Base-by-base conservation (phyloP, 2,329 filamentous ascomycete genomes). In the Gliomastix tumulicola region DNA sequence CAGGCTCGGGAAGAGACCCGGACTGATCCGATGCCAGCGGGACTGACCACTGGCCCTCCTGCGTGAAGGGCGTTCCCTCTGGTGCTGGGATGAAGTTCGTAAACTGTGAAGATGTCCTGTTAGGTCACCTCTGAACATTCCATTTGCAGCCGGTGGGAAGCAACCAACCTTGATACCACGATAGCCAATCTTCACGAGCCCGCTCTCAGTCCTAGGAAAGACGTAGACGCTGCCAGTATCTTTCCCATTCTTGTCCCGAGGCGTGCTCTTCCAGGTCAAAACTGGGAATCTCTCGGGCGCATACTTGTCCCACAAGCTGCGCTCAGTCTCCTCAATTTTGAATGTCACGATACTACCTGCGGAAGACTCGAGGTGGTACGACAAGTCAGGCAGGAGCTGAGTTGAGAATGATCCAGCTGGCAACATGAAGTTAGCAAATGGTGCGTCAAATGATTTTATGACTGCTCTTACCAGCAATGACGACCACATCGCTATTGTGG, bases 381-480 rank as follows among this genome's bases (percentile, higher is more conserved):
- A 46, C 21, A 55, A 36, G 13, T 50, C 45, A 3, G 50, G 49
- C 10, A 55, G 36, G 10, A 55, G 38, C 32, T 56, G 53, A 3
- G 54, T 56, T 1, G 54, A 54, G 35, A 53, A 56, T 3, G 54
- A 55, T 6, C 53, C 54, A 18, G 54, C 54, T 56, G 11, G 25
- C 9, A 36, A 25, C 49, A 43, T 3, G 36, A 17, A 25, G n/a
- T n/a, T n/a, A n/a, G n/a, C n/a, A n/a, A n/a, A n/a, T n/a, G n/a
- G n/a, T n/a, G n/a, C n/a, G n/a, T n/a, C n/a, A n/a, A n/a, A n/a
- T n/a, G n/a, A n/a, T n/a, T n/a, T n/a, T 28, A 13, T 13, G 10
- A 16, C 4, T 2, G 17, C 7, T n/a, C 25, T 28, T 28, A 28
- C 25, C 11, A n/a, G 25, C 25, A 28, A 28, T 28, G 25, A 28